Conservation (phyloP, 805 yeast species). For the Diddensiella transvaalensis region DNA sequence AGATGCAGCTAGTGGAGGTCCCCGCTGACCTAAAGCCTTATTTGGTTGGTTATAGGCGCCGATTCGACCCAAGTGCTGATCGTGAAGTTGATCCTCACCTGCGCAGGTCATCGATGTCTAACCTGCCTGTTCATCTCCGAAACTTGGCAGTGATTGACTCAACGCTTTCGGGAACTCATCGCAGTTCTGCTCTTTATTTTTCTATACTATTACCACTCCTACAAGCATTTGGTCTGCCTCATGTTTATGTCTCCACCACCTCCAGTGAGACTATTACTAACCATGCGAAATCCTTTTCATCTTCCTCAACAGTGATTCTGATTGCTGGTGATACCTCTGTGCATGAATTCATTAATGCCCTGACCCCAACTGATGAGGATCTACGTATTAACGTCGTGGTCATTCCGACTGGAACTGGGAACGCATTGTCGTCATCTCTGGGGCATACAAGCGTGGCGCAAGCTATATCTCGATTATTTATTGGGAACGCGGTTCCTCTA, state of each 20-base stretch:
- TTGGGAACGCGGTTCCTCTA: constrained; percentile 35
- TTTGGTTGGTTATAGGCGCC: constrained; percentile 11
- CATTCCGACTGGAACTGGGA: constrained; percentile 84
- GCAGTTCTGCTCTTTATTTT: constrained; percentile 28
- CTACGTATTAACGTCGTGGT: constrained; percentile 29
- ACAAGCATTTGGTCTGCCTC: constrained; percentile 31
- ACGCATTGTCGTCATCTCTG: constrained; percentile 67
- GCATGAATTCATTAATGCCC: constrained; percentile 65
- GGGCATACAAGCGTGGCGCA: constrained; percentile 34
- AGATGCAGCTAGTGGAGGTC: constrained; percentile 9
- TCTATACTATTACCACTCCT: constrained; percentile 33
- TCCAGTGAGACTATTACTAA: constrained; percentile 29
- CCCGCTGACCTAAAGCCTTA: constrained; percentile 11
- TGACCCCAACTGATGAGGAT: constrained; percentile 23
- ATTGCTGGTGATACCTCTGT: constrained; percentile 87
- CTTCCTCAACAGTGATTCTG: constrained; percentile 47
- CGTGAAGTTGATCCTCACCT: constrained; percentile 1
- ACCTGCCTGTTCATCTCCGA: constrained; percentile 24
- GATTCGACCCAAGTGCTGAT: constrained; percentile 1
- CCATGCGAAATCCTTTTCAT: constrained; percentile 31
- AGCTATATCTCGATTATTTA: constrained; percentile 30
- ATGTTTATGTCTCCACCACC: constrained; percentile 36
- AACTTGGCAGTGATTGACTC: constrained; percentile 35
- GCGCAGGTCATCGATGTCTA: constrained; percentile 6
- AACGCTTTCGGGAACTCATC: constrained; percentile 29